Conservation (phyloP, 1,139 yeast genomes). For the Lodderomyces oxycetoniae region DNA sequence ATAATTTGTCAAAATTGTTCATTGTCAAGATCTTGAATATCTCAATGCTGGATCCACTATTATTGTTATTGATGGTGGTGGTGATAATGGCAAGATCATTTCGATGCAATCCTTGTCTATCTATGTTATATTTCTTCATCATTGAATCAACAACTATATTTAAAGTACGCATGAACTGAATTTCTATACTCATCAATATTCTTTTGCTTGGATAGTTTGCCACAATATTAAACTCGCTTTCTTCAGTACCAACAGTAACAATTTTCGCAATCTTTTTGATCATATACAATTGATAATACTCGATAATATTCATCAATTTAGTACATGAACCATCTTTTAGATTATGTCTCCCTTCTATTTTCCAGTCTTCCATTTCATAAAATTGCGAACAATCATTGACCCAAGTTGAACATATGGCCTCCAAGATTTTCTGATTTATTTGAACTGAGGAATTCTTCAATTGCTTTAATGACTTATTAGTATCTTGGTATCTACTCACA, state of each 20-base stretch:
- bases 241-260: slow-evolving; percentile 13
- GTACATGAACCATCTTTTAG: slow-evolving; percentile 24
- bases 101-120: slow-evolving; percentile 21
- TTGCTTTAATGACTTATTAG: slow-evolving; percentile 35
- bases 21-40: slow-evolving; percentile 40
- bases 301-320: slow-evolving; percentile 33
- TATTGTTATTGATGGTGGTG: slow-evolving; percentile 7
- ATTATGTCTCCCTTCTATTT: slow-evolving; percentile 18
- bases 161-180: slow-evolving; percentile 46
- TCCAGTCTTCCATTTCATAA: slow-evolving; percentile 44
- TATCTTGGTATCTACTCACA: slow-evolving; percentile 28
- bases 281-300: slow-evolving; percentile 35
- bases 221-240: slow-evolving; percentile 24
- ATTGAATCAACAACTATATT: slow-evolving; percentile 40
- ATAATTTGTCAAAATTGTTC: slow-evolving; percentile 42
- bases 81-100: too few relatives aligned
- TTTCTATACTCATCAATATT: slow-evolving; percentile 40
- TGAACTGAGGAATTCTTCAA: slow-evolving; percentile 30
- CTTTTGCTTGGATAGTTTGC: slow-evolving; percentile 40
- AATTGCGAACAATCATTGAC: slow-evolving; percentile 46
- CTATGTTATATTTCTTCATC: slow-evolving; percentile 40
- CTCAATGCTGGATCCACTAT: slow-evolving; percentile 20
- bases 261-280: slow-evolving; percentile 28
- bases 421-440: slow-evolving; percentile 38
- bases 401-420: slow-evolving; percentile 46